Conservation (phyloP, 148 eudicot species). For the Rhododendron henanense region DNA sequence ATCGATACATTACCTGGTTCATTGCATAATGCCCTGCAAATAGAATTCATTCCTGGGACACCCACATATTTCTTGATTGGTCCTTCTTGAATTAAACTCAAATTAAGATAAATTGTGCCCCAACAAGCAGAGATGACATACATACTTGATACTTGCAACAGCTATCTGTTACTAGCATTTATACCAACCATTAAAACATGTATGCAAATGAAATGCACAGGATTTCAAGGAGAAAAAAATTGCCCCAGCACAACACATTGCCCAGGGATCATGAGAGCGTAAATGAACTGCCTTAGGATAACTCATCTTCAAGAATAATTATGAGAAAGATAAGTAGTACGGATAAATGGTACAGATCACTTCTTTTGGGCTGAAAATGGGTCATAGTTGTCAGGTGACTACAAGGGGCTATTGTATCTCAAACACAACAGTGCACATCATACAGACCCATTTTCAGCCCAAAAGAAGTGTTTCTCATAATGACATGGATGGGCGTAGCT, state of each 20-base stretch:
- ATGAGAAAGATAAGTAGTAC: background rate
- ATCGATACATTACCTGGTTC: constrained; percentile 53
- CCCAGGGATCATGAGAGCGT: background rate
- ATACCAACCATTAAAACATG: too few relatives aligned
- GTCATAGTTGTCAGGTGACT: too few relatives aligned
- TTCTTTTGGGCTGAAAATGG: too few relatives aligned
- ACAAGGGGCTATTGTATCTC: too few relatives aligned
- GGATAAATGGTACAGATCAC: too few relatives aligned
- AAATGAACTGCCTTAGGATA: background rate
- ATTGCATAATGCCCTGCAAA: constrained; percentile 68
- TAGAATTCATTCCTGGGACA: constrained; percentile 89
- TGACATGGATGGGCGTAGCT: too few relatives aligned
- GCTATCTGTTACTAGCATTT: too few relatives aligned
- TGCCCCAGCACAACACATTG: background rate
- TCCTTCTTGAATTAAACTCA: constrained; percentile 48
- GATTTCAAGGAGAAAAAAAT: background rate
- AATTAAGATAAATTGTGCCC: constrained; percentile 2
- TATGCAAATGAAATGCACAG: too few relatives aligned
- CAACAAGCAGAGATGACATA: constrained; percentile 2
- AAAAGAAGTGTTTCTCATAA: too few relatives aligned
- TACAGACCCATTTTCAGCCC: too few relatives aligned
- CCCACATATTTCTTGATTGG: constrained; percentile 74
- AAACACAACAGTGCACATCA: too few relatives aligned
- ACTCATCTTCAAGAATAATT: background rate
- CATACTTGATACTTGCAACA: background rate